phyloP scores from a whole-genome alignment of 2,329 filamentous ascomycete genomes.

The Fusarium coicis region DNA sequence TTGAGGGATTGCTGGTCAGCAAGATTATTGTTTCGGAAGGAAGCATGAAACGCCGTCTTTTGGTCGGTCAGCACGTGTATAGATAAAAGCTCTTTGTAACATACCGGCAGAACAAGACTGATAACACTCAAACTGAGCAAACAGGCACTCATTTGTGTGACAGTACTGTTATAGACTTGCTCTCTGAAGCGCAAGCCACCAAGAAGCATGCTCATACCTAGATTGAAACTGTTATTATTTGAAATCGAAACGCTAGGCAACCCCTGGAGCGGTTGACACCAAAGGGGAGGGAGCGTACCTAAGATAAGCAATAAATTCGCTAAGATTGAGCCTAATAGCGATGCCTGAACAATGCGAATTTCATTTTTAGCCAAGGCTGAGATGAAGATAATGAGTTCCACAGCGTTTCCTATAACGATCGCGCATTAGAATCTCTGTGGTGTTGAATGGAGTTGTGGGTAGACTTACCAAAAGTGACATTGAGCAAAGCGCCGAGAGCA shows the following conservation, averaged over 20 bases:
- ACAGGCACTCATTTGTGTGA: constrained; percentile 96
- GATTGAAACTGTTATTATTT: constrained; percentile 65
- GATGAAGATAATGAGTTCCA: constrained; percentile 79
- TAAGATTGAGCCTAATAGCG: constrained; percentile 87
- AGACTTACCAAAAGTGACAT: constrained; percentile 76
- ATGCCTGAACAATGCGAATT: constrained; percentile 92
- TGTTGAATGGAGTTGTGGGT: neutral
- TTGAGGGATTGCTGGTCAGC: constrained; percentile 80
- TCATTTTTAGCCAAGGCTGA: constrained; percentile 59
- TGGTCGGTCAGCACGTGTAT: constrained; percentile 51
- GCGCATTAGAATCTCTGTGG: neutral
- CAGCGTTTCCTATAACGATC: constrained; percentile 60
- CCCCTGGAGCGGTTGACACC: neutral
- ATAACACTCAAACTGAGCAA: constrained; percentile 90
- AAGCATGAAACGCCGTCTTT: constrained; percentile 90
- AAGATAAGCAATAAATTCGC: constrained; percentile 89
- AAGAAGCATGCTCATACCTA: constrained; percentile 91
- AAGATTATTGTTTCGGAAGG: constrained; percentile 70
- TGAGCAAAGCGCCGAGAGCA: constrained; percentile 77
- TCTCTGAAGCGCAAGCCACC: constrained; percentile 89
- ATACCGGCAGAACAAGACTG: constrained; percentile 83
- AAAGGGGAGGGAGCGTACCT: constrained; percentile 61
- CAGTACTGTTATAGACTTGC: constrained; percentile 95
- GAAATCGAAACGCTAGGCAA: neutral
- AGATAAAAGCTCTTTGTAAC: constrained; percentile 41